Evolutionary conservation across 2,329 filamentous ascomycete species (phyloP).

Genomic region (Fulvia fulva): DNA sequence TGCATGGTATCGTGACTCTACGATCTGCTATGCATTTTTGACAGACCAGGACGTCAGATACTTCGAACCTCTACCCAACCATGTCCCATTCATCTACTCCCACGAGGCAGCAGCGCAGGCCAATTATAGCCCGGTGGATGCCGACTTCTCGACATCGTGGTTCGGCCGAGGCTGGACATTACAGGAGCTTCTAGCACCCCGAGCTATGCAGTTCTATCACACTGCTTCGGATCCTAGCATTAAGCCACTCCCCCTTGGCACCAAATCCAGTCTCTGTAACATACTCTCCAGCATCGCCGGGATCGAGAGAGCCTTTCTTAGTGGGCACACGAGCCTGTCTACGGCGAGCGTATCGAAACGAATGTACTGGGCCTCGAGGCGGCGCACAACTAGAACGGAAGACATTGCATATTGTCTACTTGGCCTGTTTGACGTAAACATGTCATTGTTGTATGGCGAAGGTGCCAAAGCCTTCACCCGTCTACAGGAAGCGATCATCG

Average conservation of each 20-base stretch:
- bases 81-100: not conserved
- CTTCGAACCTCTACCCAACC: not conserved
- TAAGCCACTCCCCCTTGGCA: no score
- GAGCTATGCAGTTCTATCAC: constrained; percentile 7
- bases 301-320: not conserved
- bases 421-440: constrained; percentile 40
- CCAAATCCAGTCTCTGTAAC: not conserved
- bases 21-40: constrained; percentile 12
- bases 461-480: constrained; percentile 9
- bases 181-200: constrained; percentile 20
- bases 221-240: not conserved
- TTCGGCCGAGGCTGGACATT: constrained; percentile 20
- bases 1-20: constrained; percentile 13
- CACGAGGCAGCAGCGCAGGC: not conserved
- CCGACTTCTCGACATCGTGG: constrained; percentile 3
- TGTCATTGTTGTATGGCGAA: constrained; percentile 43
- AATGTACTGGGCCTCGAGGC: constrained; percentile 18
- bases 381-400: constrained; percentile 13
- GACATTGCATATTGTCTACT: constrained; percentile 17
- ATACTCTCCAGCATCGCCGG: not conserved
- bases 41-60: not conserved
- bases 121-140: not conserved
- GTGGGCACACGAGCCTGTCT: not conserved
- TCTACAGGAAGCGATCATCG: constrained; percentile 12
- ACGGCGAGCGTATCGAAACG: constrained; percentile 2